These are phyloP conservation scores for Trypanosoma conorhini DNA, from an alignment of 208 protist species.

Conservation along the genomic window DNA sequence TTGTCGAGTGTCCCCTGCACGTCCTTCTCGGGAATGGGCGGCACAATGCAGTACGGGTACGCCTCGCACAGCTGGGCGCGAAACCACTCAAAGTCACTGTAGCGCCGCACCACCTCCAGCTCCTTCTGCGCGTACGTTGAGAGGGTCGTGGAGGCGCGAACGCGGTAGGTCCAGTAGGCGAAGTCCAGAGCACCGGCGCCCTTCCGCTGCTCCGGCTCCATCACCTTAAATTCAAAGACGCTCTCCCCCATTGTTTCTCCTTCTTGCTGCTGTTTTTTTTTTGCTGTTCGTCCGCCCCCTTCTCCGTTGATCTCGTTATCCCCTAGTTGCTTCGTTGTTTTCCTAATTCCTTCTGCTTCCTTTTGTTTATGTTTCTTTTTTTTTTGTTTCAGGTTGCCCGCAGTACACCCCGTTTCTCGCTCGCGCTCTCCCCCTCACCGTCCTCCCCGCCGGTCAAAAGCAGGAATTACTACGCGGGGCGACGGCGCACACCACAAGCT, in stretches of 20 bases:
- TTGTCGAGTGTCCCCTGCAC: constrained; percentile 65
- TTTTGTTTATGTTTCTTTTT: constrained; percentile 18
- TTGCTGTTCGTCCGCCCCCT: neutral
- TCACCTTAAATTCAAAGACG: constrained; percentile 40
- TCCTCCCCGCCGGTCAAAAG: neutral
- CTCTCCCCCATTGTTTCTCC: constrained; percentile 10
- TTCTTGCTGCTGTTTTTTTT: neutral
- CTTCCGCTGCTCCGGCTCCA: constrained; percentile 48
- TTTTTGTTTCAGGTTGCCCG: constrained; percentile 10
- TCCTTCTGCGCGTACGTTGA: constrained; percentile 27
- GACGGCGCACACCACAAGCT: neutral
- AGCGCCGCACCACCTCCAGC: constrained; percentile 62
- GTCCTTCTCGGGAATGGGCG: constrained; percentile 91
- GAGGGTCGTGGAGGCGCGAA: constrained; percentile 41
- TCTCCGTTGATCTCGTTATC: neutral
- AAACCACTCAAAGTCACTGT: constrained; percentile 89
- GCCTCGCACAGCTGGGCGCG: constrained; percentile 56
- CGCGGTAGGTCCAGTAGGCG: constrained; percentile 78
- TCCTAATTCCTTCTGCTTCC: neutral
- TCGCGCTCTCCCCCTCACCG: neutral
- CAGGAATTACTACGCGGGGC: neutral
- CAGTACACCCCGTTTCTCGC: neutral
- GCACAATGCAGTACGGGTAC: constrained; percentile 83
- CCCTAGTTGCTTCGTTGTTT: neutral
- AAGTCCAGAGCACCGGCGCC: constrained; percentile 74